Conservation (phyloP, 371 early-diverging fungal genomes). For the Parasitella parasitica region DNA sequence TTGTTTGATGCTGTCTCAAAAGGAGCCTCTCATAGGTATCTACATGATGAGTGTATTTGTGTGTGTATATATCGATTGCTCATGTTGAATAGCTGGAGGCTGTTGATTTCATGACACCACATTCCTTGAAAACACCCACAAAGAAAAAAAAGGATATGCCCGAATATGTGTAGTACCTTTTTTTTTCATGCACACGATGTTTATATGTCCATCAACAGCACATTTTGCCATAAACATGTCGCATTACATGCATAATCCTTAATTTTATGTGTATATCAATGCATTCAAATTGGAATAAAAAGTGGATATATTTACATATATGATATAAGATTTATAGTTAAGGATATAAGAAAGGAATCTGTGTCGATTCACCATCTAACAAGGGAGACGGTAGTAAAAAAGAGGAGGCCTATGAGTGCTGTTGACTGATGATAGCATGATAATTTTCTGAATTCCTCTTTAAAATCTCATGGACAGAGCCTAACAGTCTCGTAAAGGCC, state of each 20-base stretch:
- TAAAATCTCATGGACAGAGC: conserved; percentile 88
- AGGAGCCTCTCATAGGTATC: not conserved
- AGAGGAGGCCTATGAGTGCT: conserved; percentile 1
- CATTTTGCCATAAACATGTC: not conserved
- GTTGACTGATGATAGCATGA: conserved; percentile 33
- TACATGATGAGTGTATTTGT: not conserved
- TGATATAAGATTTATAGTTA: not conserved
- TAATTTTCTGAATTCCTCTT: conserved; percentile 86
- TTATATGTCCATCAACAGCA: not conserved
- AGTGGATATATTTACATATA: not conserved
- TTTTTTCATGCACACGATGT: not conserved
- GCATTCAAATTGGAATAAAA: not conserved
- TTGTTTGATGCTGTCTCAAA: not conserved
- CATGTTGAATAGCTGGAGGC: no score
- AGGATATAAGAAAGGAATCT: not conserved
- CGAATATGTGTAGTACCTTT: not conserved
- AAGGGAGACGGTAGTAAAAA: conserved; percentile 3
- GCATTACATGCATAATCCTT: not conserved
- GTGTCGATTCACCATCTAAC: not conserved
- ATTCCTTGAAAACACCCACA: not conserved
- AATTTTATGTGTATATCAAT: not conserved
- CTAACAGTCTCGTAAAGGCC: conserved; percentile 88
- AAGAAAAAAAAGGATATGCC: not conserved
- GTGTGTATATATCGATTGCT: not conserved
- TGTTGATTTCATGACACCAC: not conserved